phyloP scores from a whole-genome alignment of 495 filamentous ascomycete genomes.

The Talaromyces ruber region DNA sequence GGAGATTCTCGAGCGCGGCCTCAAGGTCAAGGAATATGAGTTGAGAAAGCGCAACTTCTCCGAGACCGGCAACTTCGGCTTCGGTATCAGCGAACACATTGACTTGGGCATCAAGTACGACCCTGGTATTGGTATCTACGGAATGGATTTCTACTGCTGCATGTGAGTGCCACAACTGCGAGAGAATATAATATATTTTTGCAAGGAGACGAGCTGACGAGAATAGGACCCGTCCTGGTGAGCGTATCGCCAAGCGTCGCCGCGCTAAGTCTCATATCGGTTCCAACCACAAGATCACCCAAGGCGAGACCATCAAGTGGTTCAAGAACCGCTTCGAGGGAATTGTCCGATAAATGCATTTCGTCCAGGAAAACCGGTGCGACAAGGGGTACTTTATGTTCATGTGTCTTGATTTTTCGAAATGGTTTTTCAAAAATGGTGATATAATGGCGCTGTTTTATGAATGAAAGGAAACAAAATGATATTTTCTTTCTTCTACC shows the following conservation, averaged over 20 bases:
- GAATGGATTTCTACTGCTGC: slow-evolving; percentile 99
- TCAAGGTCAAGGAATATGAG: slow-evolving; percentile 99
- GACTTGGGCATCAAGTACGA: slow-evolving; percentile 99
- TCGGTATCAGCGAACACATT: slow-evolving; percentile 99
- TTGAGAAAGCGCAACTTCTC: slow-evolving; percentile 98
- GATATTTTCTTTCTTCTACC: slow-evolving; percentile 18
- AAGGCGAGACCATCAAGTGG: slow-evolving; percentile 93
- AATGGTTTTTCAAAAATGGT: slow-evolving; percentile 12
- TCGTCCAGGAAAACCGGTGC: slow-evolving; percentile 13
- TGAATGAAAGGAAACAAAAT: slow-evolving; percentile 3
- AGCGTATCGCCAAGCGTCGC: slow-evolving; percentile 92
- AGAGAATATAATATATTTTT: too few species aligned
- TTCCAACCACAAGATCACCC: slow-evolving; percentile 82
- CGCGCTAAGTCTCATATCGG: slow-evolving; percentile 82
- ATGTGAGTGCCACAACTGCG: slow-evolving; percentile 53
- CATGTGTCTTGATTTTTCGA: slow-evolving; percentile 14
- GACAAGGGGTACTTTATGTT: slow-evolving; percentile 11
- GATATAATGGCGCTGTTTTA: slow-evolving; percentile 8
- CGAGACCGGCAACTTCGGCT: slow-evolving; percentile 99
- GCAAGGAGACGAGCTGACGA: background rate
- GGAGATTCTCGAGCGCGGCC: slow-evolving; percentile 99
- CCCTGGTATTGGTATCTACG: slow-evolving; percentile 98
- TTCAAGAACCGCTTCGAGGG: slow-evolving; percentile 99
- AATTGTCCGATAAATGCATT: slow-evolving; percentile 71
- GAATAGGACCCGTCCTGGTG: slow-evolving; percentile 81